phyloP scores from a whole-genome alignment of 768 basidiomycete species.

The Naematelia aurantialba region DNA sequence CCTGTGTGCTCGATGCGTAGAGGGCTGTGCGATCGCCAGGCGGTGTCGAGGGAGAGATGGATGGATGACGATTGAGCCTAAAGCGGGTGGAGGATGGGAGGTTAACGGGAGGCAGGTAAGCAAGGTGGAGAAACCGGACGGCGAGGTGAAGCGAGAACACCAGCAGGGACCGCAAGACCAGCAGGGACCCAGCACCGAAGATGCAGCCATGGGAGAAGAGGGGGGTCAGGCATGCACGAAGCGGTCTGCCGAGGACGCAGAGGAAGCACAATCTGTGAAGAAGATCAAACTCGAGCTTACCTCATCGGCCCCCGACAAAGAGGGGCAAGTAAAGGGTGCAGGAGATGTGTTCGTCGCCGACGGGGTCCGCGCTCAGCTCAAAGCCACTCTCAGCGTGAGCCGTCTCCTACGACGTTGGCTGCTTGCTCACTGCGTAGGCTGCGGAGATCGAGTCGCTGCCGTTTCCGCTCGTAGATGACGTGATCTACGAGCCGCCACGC shows the following conservation, averaged over 20 bases:
- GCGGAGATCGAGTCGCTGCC: conserved; percentile 22
- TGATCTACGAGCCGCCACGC: conserved; percentile 47
- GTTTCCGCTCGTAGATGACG: conserved; percentile 46
- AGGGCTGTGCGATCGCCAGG: conserved; percentile 13
- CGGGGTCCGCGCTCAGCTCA: conserved; percentile 31
- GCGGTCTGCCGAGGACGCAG: background rate
- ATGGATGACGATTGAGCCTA: conserved; percentile 47
- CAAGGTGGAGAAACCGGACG: background rate
- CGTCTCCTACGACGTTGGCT: background rate
- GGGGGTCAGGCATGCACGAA: no score
- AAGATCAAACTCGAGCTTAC: conserved; percentile 4
- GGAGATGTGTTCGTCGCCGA: conserved; percentile 46
- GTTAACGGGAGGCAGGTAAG: conserved; percentile 7
- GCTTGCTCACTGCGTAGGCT: conserved; percentile 10
- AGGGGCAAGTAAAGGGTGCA: conserved; percentile 13
- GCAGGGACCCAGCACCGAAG: background rate
- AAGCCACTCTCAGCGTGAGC: conserved; percentile 27
- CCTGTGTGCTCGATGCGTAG: conserved; percentile 41
- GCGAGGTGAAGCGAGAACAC: background rate
- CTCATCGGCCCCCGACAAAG: background rate
- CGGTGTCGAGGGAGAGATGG: conserved; percentile 35
- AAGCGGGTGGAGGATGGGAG: background rate
- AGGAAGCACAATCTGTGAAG: background rate
- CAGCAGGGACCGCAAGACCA: background rate
- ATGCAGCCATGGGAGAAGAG: background rate